A percentile compares a stretch with the other conserved stretches of the same genome.
Evolutionary conservation across 2,329 filamentous ascomycete species (phyloP).

Genomic region (Claviceps monticola): DNA sequence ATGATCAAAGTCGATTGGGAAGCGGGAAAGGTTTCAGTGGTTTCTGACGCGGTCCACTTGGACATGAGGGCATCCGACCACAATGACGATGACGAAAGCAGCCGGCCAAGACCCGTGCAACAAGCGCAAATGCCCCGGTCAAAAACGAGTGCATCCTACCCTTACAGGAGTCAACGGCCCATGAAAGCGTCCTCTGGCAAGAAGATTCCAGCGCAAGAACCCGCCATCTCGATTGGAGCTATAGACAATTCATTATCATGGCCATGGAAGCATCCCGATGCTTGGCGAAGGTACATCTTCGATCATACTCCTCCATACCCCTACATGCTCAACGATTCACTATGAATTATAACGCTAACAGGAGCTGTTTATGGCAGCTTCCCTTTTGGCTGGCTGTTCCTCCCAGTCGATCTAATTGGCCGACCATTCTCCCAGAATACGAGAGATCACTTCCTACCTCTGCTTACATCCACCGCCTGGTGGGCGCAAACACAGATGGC

Average conservation of each 20-base stretch:
- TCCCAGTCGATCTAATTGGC: constrained; percentile 91
- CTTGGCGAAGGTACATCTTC: constrained; percentile 44
- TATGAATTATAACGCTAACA: constrained; percentile 11
- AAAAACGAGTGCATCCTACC: constrained; percentile 36
- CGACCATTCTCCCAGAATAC: constrained; percentile 92
- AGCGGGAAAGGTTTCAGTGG: constrained; percentile 68
- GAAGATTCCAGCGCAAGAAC: constrained; percentile 27
- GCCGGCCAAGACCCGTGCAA: constrained; percentile 49
- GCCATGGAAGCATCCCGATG: constrained; percentile 98
- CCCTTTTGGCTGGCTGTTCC: constrained; percentile 95
- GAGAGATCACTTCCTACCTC: constrained; percentile 84
- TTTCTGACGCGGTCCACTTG: constrained; percentile 63
- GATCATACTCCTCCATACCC: background rate
- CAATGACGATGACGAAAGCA: constrained; percentile 18
- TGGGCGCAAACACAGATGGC: constrained; percentile 90
- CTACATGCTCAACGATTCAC: background rate
- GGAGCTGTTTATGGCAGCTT: constrained; percentile 45
- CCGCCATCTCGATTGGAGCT: constrained; percentile 67
- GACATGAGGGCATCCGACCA: constrained; percentile 36
- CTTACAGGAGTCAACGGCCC: constrained; percentile 66
- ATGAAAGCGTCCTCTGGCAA: constrained; percentile 60
- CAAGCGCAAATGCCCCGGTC: constrained; percentile 27
- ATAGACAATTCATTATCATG: constrained; percentile 97
- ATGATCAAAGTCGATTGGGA: constrained; percentile 96
- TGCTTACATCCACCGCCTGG: constrained; percentile 90